phyloP scores from a whole-genome alignment of 2,329 filamentous ascomycete species.

The Sordariomycetes sp. region DNA sequence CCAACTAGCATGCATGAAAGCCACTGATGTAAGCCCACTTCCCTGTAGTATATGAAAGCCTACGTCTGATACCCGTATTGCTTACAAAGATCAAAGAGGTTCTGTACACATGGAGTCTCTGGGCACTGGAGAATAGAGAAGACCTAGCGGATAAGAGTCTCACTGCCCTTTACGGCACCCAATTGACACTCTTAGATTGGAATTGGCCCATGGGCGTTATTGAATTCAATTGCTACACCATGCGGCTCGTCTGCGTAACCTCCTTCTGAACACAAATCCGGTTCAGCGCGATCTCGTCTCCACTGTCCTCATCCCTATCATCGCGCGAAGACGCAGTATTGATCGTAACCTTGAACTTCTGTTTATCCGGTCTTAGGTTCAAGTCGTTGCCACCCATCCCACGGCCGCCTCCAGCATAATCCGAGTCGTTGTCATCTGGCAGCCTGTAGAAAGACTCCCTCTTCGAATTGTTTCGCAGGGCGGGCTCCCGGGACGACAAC shows the following conservation, averaged over 20 bases:
- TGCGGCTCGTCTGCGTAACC: constrained; percentile 17
- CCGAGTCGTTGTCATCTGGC: constrained; percentile 17
- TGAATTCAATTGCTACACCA: background rate
- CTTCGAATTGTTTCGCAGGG: background rate
- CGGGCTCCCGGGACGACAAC: background rate
- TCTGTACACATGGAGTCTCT: too few relatives aligned
- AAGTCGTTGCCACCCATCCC: constrained; percentile 6
- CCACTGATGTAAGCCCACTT: too few relatives aligned
- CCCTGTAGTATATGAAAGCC: too few relatives aligned
- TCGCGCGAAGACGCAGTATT: constrained; percentile 17
- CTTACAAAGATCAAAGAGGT: too few relatives aligned
- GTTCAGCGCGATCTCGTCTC: constrained; percentile 25
- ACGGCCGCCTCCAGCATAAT: constrained; percentile 5
- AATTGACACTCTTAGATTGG: background rate
- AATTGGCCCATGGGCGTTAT: background rate
- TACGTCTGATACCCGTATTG: too few relatives aligned
- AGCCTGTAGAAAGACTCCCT: constrained; percentile 19
- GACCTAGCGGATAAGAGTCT: background rate
- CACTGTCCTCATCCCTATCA: constrained; percentile 15
- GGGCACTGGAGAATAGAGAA: too few relatives aligned
- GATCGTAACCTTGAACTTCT: constrained; percentile 19
- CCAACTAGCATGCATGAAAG: too few relatives aligned
- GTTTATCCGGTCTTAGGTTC: constrained; percentile 19
- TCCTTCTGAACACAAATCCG: constrained; percentile 26
- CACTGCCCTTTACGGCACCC: background rate